These are phyloP conservation scores for Talaromyces sp. DNA, from an alignment of 2,329 filamentous ascomycete species.

Conservation along the genomic window DNA sequence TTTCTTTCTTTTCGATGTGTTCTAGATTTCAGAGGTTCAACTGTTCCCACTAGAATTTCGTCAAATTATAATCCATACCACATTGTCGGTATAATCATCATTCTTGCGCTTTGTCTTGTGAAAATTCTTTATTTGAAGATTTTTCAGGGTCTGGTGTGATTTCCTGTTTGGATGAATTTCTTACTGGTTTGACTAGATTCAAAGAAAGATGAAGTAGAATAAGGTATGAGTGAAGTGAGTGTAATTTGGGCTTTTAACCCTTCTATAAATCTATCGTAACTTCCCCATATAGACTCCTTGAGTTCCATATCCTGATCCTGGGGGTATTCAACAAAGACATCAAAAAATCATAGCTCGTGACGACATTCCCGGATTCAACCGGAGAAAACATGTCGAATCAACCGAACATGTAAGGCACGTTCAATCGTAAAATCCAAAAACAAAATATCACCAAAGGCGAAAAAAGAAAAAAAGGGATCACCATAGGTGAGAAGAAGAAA, in stretches of 20 bases:
- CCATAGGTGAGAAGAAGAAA: slow-evolving; percentile 12
- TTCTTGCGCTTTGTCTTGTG: not conserved
- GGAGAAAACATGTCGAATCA: slow-evolving; percentile 19
- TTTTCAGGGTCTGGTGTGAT: slow-evolving; percentile 3
- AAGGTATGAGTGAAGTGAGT: not conserved
- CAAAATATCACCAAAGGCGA: slow-evolving; percentile 4
- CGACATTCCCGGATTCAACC: slow-evolving; percentile 13
- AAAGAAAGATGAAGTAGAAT: not conserved
- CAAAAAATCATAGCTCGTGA: slow-evolving; percentile 26
- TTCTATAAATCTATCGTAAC: slow-evolving; percentile 18
- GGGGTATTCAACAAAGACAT: slow-evolving; percentile 24
- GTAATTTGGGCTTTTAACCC: slow-evolving; percentile 9
- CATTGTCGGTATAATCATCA: not conserved
- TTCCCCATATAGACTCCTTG: slow-evolving; percentile 14
- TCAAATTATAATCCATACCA: no score
- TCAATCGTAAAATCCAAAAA: not conserved
- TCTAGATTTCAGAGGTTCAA: no score
- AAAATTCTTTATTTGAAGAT: not conserved
- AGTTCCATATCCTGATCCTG: slow-evolving; percentile 9
- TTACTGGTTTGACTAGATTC: not conserved
- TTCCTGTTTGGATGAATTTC: not conserved
- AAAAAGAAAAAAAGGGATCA: slow-evolving; percentile 12
- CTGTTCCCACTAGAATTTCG: no score
- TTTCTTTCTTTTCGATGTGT: no score
- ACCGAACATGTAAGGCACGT: slow-evolving; percentile 19